These are phyloP conservation scores for Wickerhamomyces subpelliculosus DNA, from an alignment of 805 yeast genomes.

Conservation along the genomic window DNA sequence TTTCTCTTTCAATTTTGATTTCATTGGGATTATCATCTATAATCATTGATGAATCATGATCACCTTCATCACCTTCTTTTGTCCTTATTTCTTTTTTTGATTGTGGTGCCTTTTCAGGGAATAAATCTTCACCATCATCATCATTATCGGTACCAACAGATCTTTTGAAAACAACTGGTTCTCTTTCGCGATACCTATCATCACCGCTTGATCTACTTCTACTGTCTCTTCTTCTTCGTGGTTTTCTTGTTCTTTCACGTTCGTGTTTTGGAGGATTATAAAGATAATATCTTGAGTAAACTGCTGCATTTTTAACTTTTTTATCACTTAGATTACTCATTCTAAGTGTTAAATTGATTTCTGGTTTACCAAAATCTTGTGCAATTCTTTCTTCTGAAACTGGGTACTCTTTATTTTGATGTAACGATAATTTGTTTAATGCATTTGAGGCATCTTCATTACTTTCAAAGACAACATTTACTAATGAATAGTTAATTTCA, in stretches of 20 bases:
- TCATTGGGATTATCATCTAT: not conserved
- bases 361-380: conserved; percentile 5
- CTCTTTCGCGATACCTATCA: conserved; percentile 16
- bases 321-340: conserved; percentile 15
- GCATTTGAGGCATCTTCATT: conserved; percentile 11
- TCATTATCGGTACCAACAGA: conserved; percentile 1
- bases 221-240: conserved; percentile 4
- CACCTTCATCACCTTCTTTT: not conserved
- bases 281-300: conserved; percentile 20
- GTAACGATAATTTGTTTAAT: conserved; percentile 8
- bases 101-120: conserved; percentile 2
- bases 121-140: conserved; percentile 13
- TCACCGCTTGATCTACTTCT: not conserved
- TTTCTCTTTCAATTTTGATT: not conserved
- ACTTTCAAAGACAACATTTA: conserved; percentile 19
- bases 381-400: conserved; percentile 9
- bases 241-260: not conserved
- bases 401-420: no score
- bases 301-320: conserved; percentile 21
- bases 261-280: conserved; percentile 14
- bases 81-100: not conserved
- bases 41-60: not conserved
- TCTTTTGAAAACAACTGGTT: conserved; percentile 9
- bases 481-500: conserved; percentile 6
- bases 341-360: conserved; percentile 12